Conservation (phyloP, 2,329 filamentous ascomycete genomes). For the Colletotrichum tropicale region DNA sequence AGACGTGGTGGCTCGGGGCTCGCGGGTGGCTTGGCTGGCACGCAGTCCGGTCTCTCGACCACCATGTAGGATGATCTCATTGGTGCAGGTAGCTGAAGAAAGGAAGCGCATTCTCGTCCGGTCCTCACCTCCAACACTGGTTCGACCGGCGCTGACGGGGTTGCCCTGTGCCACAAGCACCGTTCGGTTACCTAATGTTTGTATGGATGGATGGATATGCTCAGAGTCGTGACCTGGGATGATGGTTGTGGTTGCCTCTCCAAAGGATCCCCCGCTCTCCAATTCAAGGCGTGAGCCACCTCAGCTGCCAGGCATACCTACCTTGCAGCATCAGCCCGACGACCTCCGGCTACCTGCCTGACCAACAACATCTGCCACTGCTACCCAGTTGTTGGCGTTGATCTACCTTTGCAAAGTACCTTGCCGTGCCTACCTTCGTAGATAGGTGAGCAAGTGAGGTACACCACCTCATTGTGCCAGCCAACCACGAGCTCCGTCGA, state of each 20-base stretch:
- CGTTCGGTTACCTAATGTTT: background rate
- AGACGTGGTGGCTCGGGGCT: conserved; percentile 4
- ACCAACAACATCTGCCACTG: background rate
- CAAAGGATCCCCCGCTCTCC: background rate
- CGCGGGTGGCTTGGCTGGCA: conserved; percentile 16
- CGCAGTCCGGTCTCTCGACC: background rate
- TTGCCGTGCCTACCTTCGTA: background rate
- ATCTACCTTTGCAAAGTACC: background rate
- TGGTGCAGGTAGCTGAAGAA: conserved; percentile 12
- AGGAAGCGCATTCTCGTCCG: background rate
- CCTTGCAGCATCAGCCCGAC: background rate
- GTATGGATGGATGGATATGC: background rate
- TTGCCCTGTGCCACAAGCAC: background rate
- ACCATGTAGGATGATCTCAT: background rate
- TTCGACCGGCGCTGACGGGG: background rate
- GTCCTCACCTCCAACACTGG: background rate
- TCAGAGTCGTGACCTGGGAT: background rate
- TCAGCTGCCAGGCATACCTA: background rate
- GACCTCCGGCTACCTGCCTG: background rate
- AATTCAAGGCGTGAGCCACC: background rate
- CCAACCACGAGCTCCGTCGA: background rate
- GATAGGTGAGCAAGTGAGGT: background rate
- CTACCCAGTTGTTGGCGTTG: background rate
- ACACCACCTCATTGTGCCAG: background rate
- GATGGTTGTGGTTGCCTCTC: background rate